Conservation (phyloP, 768 basidiomycete species). For the Albatrellus ellisii region DNA sequence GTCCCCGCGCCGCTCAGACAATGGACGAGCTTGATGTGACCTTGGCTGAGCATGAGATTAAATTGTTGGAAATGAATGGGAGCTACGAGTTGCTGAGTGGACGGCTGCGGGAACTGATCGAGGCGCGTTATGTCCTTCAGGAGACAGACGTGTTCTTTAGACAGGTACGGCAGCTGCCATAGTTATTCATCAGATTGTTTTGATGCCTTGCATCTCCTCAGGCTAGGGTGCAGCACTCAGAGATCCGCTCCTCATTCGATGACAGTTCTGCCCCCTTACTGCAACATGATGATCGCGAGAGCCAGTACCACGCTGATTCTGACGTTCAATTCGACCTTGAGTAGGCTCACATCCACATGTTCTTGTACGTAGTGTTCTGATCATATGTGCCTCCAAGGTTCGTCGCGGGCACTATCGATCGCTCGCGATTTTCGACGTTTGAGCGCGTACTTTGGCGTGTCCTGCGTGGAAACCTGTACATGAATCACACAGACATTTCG, state of each 20-base stretch:
- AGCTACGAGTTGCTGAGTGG: conserved; percentile 84
- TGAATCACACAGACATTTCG: conserved; percentile 94
- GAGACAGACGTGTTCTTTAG: conserved; percentile 97
- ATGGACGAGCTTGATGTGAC: conserved; percentile 89
- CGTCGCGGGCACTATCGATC: conserved; percentile 93
- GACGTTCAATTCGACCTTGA: conserved; percentile 77
- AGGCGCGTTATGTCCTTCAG: conserved; percentile 86
- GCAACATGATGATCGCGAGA: conserved; percentile 80
- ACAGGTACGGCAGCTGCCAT: conserved; percentile 33
- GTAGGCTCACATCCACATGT: conserved; percentile 30
- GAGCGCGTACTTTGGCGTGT: conserved; percentile 98
- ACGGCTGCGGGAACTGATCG: conserved; percentile 74
- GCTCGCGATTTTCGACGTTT: conserved; percentile 81
- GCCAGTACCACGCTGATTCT: conserved; percentile 33
- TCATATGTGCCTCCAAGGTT: conserved; percentile 37
- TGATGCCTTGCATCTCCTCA: conserved; percentile 17
- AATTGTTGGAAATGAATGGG: conserved; percentile 83
- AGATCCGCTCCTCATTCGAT: conserved; percentile 83
- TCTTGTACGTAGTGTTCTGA: background rate
- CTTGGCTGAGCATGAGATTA: conserved; percentile 74
- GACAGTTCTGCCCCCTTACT: conserved; percentile 85
- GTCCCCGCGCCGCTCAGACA: conserved; percentile 85
- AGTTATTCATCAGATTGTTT: background rate
- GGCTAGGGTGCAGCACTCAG: conserved; percentile 69
- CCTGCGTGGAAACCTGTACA: conserved; percentile 93